A percentile compares a stretch with the other conserved stretches of the same genome.
phyloP scores from a whole-genome alignment of 176 grass and related monocot species.

The Oryza glumipatula region DNA sequence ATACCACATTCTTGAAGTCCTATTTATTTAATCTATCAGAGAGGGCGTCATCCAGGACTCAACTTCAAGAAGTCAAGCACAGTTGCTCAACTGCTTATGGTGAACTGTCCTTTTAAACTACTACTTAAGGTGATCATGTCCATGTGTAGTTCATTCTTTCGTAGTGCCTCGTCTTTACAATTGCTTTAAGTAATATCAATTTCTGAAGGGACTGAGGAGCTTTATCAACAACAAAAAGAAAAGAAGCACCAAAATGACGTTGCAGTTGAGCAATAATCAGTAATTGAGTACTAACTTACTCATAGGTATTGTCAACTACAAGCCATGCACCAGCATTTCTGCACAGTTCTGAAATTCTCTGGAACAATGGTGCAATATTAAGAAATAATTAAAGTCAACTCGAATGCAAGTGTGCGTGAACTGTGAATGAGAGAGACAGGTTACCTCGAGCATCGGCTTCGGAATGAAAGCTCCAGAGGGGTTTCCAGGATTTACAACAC shows the following conservation, averaged over 20 bases:
- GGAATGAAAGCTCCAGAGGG: conserved; percentile 86
- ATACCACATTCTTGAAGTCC: neutral
- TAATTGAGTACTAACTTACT: conserved; percentile 64
- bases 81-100: conserved; percentile 6
- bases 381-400: conserved; percentile 22
- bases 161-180: neutral
- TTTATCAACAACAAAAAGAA: neutral
- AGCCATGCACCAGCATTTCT: conserved; percentile 84
- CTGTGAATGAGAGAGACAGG: conserved; percentile 3
- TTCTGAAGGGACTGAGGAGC: neutral
- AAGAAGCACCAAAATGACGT: neutral
- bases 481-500: conserved; percentile 98
- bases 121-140: conserved; percentile 11
- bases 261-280: neutral
- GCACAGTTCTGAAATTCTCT: conserved; percentile 92
- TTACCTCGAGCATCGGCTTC: conserved; percentile 64
- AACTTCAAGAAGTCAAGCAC: conserved; percentile 4
- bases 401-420: neutral
- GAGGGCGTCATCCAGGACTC: neutral
- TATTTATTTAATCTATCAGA: neutral
- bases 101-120: conserved; percentile 17
- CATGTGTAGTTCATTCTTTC: conserved; percentile 1
- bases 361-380: conserved; percentile 57
- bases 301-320: conserved; percentile 97
- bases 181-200: neutral